phyloP scores from a whole-genome alignment of 495 filamentous ascomycete species.

The Daldinia grandis region DNA sequence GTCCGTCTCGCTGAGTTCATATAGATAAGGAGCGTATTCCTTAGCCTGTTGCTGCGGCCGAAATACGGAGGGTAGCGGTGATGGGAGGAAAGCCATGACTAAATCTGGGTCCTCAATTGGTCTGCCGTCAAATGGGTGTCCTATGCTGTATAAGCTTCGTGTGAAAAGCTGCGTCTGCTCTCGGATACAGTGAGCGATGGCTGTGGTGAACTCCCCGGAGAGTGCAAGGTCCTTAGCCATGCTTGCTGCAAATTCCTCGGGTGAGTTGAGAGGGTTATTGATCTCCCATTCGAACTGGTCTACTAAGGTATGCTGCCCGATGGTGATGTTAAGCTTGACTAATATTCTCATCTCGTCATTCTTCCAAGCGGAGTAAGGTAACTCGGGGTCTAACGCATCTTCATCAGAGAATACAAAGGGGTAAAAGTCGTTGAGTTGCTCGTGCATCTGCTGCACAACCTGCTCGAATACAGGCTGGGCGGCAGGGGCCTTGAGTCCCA shows the following conservation, averaged over 20 bases:
- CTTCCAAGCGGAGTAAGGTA: conserved; percentile 93
- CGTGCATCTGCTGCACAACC: conserved; percentile 80
- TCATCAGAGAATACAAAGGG: conserved; percentile 90
- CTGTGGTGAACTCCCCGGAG: conserved; percentile 94
- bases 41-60: conserved; percentile 89
- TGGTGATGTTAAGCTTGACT: conserved; percentile 96
- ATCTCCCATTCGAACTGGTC: conserved; percentile 99
- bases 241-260: conserved; percentile 88
- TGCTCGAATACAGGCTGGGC: conserved; percentile 77
- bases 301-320: conserved; percentile 90
- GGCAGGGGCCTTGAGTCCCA: conserved; percentile 72
- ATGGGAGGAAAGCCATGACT: conserved; percentile 81
- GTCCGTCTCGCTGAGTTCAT: conserved; percentile 90
- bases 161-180: conserved; percentile 96
- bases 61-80: conserved; percentile 83
- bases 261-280: conserved; percentile 90
- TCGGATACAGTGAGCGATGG: conserved; percentile 95
- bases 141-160: conserved; percentile 88
- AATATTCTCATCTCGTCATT: conserved; percentile 98
- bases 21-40: conserved; percentile 91
- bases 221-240: conserved; percentile 93
- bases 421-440: conserved; percentile 92
- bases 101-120: conserved; percentile 92
- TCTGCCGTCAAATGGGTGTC: conserved; percentile 93
- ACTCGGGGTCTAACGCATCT: conserved; percentile 85